Evolutionary conservation across 768 basidiomycete genomes (phyloP).

Genomic region (Phaeotremella skinneri): DNA sequence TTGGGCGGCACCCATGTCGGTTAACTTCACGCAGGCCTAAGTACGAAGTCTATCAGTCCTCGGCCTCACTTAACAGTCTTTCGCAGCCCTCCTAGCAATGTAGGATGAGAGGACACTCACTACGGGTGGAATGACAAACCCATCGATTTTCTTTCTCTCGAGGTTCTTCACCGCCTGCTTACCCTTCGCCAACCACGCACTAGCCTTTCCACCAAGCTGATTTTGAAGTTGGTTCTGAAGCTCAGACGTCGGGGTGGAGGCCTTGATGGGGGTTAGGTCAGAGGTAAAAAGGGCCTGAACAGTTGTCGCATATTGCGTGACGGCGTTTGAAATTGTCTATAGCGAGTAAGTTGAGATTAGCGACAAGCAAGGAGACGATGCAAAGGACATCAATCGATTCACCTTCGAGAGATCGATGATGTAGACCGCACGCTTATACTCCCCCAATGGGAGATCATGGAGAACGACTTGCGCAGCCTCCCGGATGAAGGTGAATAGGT

Average conservation of each 20-base stretch:
- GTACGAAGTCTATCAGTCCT: not conserved
- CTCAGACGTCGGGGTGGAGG: conserved; percentile 28
- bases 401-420: conserved; percentile 50
- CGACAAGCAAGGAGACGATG: not conserved
- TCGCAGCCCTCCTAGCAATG: no score
- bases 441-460: conserved; percentile 44
- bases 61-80: no score
- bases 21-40: conserved; percentile 49
- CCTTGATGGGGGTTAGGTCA: conserved; percentile 36
- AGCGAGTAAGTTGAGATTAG: not conserved
- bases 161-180: conserved; percentile 49
- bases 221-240: conserved; percentile 26
- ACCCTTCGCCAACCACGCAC: conserved; percentile 50
- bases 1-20: conserved; percentile 46
- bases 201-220: conserved; percentile 43
- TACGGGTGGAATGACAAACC: conserved; percentile 42
- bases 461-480: conserved; percentile 39
- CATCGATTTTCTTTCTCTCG: conserved; percentile 46
- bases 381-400: conserved; percentile 7
- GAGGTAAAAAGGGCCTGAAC: conserved; percentile 46
- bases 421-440: conserved; percentile 49
- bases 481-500: conserved; percentile 49
- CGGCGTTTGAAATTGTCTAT: conserved; percentile 30
- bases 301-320: conserved; percentile 46
- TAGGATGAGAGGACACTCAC: conserved; percentile 22